Conservation (phyloP, 805 yeast species). For the Starmerella ratchasimensis region DNA sequence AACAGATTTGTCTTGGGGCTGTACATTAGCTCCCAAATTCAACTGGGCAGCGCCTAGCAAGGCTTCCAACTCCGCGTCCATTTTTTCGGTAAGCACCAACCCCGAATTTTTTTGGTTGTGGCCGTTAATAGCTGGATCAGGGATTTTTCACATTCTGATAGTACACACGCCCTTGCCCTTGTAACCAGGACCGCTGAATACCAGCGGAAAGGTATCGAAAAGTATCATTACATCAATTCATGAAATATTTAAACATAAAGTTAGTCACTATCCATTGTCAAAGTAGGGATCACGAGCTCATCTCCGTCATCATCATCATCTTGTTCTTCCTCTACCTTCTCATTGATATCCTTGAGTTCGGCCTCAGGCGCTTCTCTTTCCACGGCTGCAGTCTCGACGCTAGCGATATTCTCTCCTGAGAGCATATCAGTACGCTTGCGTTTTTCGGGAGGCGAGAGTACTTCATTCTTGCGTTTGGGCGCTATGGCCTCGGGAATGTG, state of each 20-base stretch:
- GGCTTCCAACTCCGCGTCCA: constrained; percentile 15
- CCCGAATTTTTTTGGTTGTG: too few relatives aligned
- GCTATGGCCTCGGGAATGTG: constrained; percentile 4
- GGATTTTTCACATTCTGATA: too few relatives aligned
- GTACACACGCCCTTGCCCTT: too few relatives aligned
- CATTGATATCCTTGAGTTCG: neutral
- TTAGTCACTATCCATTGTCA: constrained; percentile 19
- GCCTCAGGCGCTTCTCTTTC: neutral
- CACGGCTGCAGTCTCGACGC: neutral
- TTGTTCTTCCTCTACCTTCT: too few relatives aligned
- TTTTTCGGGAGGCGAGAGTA: constrained; percentile 9
- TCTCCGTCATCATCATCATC: constrained; percentile 15
- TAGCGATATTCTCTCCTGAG: too few relatives aligned
- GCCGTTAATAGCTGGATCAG: too few relatives aligned
- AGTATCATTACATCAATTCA: too few relatives aligned
- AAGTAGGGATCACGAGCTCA: constrained; percentile 18
- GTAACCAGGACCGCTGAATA: too few relatives aligned
- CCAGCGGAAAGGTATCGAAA: too few relatives aligned
- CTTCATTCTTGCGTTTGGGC: constrained; percentile 1
- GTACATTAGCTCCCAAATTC: neutral
- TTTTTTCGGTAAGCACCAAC: neutral
- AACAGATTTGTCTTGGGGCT: constrained; percentile 13
- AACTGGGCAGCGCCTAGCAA: constrained; percentile 14
- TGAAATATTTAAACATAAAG: too few relatives aligned
- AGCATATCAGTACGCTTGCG: too few relatives aligned